Evolutionary conservation across 2,329 filamentous ascomycete genomes (phyloP).

Genomic region (Ophiosphaerella narmari): DNA sequence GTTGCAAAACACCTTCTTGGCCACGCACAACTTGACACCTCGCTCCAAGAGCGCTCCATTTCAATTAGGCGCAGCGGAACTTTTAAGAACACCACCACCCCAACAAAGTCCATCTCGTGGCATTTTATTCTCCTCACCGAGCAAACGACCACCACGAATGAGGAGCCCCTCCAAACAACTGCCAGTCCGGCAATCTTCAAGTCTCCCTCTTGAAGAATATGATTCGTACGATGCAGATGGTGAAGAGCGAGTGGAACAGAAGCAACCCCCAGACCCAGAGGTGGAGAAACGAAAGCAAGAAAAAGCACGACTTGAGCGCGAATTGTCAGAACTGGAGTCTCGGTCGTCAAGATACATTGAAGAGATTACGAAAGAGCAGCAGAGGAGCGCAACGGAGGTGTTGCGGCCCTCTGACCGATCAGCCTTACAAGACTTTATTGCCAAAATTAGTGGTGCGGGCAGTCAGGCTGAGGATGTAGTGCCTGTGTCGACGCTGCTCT

Average conservation of each 20-base stretch:
- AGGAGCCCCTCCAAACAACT: conserved; percentile 17
- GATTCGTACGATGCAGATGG: conserved; percentile 3
- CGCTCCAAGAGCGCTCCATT: conserved; percentile 6
- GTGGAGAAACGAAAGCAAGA: conserved; percentile 37
- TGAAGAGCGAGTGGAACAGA: conserved; percentile 4
- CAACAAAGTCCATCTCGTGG: conserved; percentile 22
- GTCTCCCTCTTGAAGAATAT: conserved; percentile 14
- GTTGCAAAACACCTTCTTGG: background rate
- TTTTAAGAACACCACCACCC: conserved; percentile 26
- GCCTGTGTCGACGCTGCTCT: conserved; percentile 41
- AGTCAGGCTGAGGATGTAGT: conserved; percentile 24
- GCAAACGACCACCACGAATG: conserved; percentile 31
- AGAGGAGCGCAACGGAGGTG: conserved; percentile 14
- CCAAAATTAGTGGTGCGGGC: conserved; percentile 20
- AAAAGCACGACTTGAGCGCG: conserved; percentile 32
- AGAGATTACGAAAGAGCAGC: conserved; percentile 33
- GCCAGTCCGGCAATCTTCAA: conserved; percentile 16
- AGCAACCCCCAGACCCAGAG: conserved; percentile 25
- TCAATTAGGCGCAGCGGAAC: conserved; percentile 21
- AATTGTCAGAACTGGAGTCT: conserved; percentile 36
- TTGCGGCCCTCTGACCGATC: conserved; percentile 25
- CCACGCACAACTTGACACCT: conserved; percentile 12
- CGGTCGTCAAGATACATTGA: conserved; percentile 36
- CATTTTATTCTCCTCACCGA: conserved; percentile 38
- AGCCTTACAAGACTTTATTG: conserved; percentile 25